Evolutionary conservation across 2,329 filamentous ascomycete species (phyloP).

Genomic region (Sclerotinia borealis): DNA sequence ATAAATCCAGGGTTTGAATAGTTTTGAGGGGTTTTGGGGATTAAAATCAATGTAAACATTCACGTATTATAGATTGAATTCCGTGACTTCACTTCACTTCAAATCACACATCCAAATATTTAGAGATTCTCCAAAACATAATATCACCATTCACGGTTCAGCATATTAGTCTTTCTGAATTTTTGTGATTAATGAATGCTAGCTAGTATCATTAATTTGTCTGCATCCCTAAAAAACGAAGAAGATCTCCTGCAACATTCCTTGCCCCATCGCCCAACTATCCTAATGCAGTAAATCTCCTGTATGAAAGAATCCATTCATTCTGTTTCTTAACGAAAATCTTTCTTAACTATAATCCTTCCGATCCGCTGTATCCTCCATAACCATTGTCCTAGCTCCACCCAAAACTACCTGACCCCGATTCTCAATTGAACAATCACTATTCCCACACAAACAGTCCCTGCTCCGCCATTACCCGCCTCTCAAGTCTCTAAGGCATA

Average conservation of each 20-base stretch:
- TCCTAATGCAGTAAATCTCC: no score
- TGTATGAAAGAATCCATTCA: background rate
- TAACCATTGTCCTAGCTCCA: background rate
- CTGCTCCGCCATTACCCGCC: accelerated
- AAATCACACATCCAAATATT: no score
- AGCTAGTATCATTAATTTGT: background rate
- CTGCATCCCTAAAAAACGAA: no score
- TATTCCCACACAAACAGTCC: no score
- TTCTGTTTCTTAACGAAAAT: no score
- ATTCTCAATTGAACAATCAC: no score
- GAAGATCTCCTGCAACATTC: background rate
- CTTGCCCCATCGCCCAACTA: no score
- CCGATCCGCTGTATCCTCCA: background rate
- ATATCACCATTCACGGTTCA: background rate
- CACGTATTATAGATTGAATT: background rate
- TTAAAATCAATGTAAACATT: no score
- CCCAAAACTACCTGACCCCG: no score
- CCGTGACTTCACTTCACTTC: no score
- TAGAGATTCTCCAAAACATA: accelerated
- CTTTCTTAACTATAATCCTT: background rate
- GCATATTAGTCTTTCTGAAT: background rate
- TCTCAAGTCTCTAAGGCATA: background rate
- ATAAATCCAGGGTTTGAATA: no score
- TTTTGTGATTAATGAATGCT: background rate
- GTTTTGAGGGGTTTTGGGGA: no score